These are phyloP conservation scores for Talaromyces ruber DNA, from an alignment of 495 filamentous ascomycete species.

Conservation along the genomic window DNA sequence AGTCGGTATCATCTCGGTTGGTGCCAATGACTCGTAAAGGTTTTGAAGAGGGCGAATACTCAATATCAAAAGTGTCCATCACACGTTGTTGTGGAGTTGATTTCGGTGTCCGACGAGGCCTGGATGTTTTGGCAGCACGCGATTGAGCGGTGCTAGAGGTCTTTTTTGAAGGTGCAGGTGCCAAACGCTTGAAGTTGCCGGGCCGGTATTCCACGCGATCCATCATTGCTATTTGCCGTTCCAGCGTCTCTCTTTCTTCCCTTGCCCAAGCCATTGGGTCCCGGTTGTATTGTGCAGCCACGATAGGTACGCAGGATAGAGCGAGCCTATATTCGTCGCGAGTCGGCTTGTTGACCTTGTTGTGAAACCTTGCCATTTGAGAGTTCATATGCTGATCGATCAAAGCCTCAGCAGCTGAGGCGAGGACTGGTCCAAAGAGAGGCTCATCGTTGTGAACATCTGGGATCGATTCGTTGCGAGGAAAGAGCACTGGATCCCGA, in stretches of 20 bases:
- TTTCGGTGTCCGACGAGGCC: slow-evolving; percentile 39
- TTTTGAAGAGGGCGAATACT: slow-evolving; percentile 29
- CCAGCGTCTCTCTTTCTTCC: slow-evolving; percentile 54
- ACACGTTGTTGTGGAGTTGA: slow-evolving; percentile 38
- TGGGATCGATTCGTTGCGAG: slow-evolving; percentile 34
- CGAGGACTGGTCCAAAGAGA: slow-evolving; percentile 44
- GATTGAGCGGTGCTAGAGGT: slow-evolving; percentile 13
- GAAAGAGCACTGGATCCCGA: slow-evolving; percentile 56
- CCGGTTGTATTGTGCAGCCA: slow-evolving; percentile 48
- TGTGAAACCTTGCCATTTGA: slow-evolving; percentile 47
- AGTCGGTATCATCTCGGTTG: slow-evolving; percentile 82
- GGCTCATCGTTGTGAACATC: slow-evolving; percentile 42
- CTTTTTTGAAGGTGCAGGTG: slow-evolving; percentile 34
- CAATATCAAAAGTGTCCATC: slow-evolving; percentile 33
- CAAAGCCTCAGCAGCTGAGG: slow-evolving; percentile 39
- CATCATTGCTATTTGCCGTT: slow-evolving; percentile 39
- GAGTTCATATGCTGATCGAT: slow-evolving; percentile 60
- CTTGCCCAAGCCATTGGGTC: slow-evolving; percentile 53
- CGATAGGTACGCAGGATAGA: slow-evolving; percentile 57
- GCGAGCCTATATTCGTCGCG: slow-evolving; percentile 62
- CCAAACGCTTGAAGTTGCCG: slow-evolving; percentile 36
- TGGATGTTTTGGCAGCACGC: slow-evolving; percentile 24
- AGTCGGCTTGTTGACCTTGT: slow-evolving; percentile 53
- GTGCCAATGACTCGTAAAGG: slow-evolving; percentile 35
- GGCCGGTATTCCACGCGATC: slow-evolving; percentile 21